phyloP scores from a whole-genome alignment of 305 asterid genomes.

The Fraxinus xanthoxyloides region DNA sequence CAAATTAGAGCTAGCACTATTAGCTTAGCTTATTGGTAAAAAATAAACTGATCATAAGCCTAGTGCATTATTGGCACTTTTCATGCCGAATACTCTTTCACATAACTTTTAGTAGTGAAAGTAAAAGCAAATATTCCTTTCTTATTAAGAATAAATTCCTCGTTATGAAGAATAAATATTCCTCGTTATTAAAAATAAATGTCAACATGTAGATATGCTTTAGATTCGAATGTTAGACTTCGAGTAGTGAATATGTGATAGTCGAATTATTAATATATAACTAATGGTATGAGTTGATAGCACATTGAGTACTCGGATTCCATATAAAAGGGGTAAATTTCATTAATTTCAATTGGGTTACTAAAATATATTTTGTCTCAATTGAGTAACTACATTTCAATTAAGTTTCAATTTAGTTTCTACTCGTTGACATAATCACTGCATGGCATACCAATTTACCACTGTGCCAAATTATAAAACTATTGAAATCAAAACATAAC shows the following conservation, averaged over 20 bases:
- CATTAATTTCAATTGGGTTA: neutral
- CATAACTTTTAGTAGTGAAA: neutral
- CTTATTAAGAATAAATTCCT: neutral
- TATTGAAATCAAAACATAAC: neutral
- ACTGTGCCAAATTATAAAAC: neutral
- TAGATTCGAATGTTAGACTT: neutral
- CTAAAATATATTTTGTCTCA: neutral
- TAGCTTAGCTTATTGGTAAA: neutral
- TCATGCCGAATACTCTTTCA: neutral
- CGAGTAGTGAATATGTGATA: neutral
- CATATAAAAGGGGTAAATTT: neutral
- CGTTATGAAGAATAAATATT: neutral
- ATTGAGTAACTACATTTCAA: neutral
- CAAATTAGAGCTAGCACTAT: neutral
- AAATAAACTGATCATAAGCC: neutral
- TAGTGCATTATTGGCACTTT: neutral
- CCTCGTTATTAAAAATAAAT: neutral
- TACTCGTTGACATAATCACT: neutral
- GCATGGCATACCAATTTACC: neutral
- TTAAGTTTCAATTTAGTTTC: neutral
- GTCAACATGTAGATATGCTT: neutral
- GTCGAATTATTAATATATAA: neutral
- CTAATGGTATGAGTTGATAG: neutral
- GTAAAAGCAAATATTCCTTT: neutral
- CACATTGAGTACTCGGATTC: neutral